Percentiles rank a stretch among this genome's conserved stretches.
Evolutionary conservation across 2,329 filamentous ascomycete species (phyloP).

Genomic region (Fusarium dlaminii): DNA sequence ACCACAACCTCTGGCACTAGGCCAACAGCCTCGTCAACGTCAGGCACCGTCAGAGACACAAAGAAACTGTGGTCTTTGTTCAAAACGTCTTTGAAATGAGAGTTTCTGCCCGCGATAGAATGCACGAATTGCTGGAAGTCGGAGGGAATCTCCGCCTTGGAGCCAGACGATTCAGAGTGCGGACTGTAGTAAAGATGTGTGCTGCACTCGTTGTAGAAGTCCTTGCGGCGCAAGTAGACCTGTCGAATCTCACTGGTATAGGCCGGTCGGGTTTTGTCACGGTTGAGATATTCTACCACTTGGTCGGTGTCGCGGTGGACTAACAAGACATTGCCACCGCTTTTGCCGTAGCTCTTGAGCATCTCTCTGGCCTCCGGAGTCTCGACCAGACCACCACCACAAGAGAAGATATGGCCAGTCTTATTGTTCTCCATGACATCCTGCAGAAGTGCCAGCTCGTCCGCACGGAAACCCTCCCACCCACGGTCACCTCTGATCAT

Average conservation of each 20-base stretch:
- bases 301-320: constrained; percentile 89
- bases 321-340: constrained; percentile 84
- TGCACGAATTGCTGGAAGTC: constrained; percentile 53
- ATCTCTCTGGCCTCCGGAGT: constrained; percentile 80
- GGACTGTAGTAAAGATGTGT: constrained; percentile 94
- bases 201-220: constrained; percentile 92
- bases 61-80: constrained; percentile 84
- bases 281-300: constrained; percentile 87
- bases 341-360: constrained; percentile 76
- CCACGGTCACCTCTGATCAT: constrained; percentile 77
- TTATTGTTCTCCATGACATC: constrained; percentile 79
- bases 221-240: constrained; percentile 88
- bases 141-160: constrained; percentile 42
- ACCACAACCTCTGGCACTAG: constrained; percentile 78
- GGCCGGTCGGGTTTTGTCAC: constrained; percentile 89
- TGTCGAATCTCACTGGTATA: constrained; percentile 92
- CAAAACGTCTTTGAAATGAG: constrained; percentile 55
- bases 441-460: constrained; percentile 79
- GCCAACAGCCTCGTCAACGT: constrained; percentile 70
- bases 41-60: constrained; percentile 86
- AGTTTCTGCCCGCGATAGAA: constrained; percentile 52
- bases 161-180: constrained; percentile 52
- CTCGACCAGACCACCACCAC: constrained; percentile 93
- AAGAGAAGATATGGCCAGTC: constrained; percentile 85
- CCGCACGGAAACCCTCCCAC: constrained; percentile 88